Evolutionary conservation across 345 rosid species (phyloP).

Genomic region (Leavenworthia alabamica): DNA sequence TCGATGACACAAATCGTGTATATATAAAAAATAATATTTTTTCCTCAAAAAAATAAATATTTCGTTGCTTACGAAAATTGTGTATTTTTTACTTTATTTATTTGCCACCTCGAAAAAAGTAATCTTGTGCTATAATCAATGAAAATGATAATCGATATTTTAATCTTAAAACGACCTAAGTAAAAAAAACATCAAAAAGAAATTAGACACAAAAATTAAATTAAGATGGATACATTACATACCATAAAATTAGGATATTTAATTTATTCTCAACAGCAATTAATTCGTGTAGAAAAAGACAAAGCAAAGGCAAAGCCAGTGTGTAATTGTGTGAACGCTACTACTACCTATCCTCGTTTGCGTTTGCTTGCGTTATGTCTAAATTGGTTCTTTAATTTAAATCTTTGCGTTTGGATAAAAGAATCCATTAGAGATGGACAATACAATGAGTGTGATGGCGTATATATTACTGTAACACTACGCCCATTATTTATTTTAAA

Average conservation of each 20-base stretch:
- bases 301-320: conserved; percentile 20
- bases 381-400: conserved; percentile 26
- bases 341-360: conserved; percentile 24
- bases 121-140: conserved; percentile 7
- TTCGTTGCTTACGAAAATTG: background rate
- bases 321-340: conserved; percentile 27
- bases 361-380: conserved; percentile 25
- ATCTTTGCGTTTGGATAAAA: conserved; percentile 12
- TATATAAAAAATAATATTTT: too few species aligned
- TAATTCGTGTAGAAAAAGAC: conserved; percentile 23
- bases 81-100: too few species aligned
- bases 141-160: background rate
- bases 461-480: too few species aligned
- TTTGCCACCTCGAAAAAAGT: conserved; percentile 27
- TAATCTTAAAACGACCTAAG: background rate
- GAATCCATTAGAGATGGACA: conserved; percentile 25
- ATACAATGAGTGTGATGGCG: background rate
- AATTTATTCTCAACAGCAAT: conserved; percentile 16
- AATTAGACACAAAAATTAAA: conserved; percentile 15
- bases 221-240: conserved; percentile 32
- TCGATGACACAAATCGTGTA: background rate
- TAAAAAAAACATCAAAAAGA: background rate
- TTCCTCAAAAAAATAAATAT: background rate
- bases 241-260: conserved; percentile 25
- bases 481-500: too few species aligned